Percentiles rank a stretch among this genome's conserved stretches.
These are phyloP conservation scores for Schizochytrium sp. DNA, from an alignment of 108 stramenopile species.

Conservation along the genomic window DNA sequence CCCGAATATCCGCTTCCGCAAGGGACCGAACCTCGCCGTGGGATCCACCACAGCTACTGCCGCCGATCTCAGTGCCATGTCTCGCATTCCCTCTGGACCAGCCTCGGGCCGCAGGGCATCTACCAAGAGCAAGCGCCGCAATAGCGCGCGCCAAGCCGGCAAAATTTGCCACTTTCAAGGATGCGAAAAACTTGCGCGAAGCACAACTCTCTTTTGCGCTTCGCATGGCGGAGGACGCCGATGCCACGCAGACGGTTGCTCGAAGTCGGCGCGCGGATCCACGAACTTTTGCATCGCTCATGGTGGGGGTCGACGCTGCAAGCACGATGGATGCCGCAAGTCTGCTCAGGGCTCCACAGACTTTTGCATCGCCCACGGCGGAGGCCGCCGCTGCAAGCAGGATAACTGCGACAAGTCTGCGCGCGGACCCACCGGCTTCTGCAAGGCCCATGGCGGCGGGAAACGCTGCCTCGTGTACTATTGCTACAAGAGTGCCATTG, in stretches of 20 bases:
- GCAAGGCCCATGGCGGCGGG: neutral
- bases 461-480: neutral
- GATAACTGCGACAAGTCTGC: neutral
- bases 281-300: neutral
- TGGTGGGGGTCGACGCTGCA: neutral
- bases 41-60: too few relatives aligned
- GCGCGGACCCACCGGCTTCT: neutral
- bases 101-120: neutral
- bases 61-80: neutral
- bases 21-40: too few relatives aligned
- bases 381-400: neutral
- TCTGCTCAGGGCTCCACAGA: neutral
- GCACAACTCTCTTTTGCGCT: neutral
- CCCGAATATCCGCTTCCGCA: neutral
- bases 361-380: neutral
- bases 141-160: neutral
- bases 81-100: neutral
- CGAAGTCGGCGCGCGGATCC: neutral
- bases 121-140: neutral
- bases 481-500: constrained; percentile 1
- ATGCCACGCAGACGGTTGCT: neutral
- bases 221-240: neutral
- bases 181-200: neutral
- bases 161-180: neutral
- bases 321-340: neutral